These are phyloP conservation scores for Citrus inodora DNA, from an alignment of 345 rosid genomes.

Conservation along the genomic window DNA sequence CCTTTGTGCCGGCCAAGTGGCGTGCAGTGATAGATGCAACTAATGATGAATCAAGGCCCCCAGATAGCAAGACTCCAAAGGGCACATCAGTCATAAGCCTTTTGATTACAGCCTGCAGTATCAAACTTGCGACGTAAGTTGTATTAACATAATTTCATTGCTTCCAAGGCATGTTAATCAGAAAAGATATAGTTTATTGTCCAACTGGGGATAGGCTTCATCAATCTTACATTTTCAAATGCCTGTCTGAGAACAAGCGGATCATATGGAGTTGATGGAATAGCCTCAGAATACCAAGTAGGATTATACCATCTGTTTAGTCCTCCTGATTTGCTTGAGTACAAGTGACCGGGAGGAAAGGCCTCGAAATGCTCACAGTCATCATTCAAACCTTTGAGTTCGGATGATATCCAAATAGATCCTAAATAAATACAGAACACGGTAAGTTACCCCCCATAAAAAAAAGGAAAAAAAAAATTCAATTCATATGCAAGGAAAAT, in stretches of 20 bases:
- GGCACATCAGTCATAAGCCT: slow-evolving; percentile 96
- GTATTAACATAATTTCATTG: neutral
- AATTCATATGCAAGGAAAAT: neutral
- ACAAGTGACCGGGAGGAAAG: slow-evolving; percentile 90
- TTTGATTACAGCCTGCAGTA: slow-evolving; percentile 76
- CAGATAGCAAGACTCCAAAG: slow-evolving; percentile 87
- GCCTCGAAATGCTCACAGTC: slow-evolving; percentile 85
- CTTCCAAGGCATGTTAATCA: neutral
- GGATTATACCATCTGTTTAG: slow-evolving; percentile 86
- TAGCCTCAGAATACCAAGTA: slow-evolving; percentile 65
- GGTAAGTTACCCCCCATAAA: neutral
- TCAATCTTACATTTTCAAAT: slow-evolving; percentile 62
- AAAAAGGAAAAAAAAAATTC: neutral
- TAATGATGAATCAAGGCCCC: slow-evolving; percentile 91
- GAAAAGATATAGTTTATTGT: neutral
- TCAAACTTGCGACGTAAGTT: neutral
- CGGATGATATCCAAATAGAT: slow-evolving; percentile 83
- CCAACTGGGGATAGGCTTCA: neutral
- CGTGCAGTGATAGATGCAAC: slow-evolving; percentile 87
- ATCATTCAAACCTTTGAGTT: slow-evolving; percentile 82
- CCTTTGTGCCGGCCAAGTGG: slow-evolving; percentile 66
- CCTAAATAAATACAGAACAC: slow-evolving; percentile 32
- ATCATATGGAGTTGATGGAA: slow-evolving; percentile 75
- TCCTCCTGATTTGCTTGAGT: slow-evolving; percentile 79
- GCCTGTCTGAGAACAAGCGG: slow-evolving; percentile 67